Conservation (phyloP, 139 green algal species). For the Asterochloris sp. region DNA sequence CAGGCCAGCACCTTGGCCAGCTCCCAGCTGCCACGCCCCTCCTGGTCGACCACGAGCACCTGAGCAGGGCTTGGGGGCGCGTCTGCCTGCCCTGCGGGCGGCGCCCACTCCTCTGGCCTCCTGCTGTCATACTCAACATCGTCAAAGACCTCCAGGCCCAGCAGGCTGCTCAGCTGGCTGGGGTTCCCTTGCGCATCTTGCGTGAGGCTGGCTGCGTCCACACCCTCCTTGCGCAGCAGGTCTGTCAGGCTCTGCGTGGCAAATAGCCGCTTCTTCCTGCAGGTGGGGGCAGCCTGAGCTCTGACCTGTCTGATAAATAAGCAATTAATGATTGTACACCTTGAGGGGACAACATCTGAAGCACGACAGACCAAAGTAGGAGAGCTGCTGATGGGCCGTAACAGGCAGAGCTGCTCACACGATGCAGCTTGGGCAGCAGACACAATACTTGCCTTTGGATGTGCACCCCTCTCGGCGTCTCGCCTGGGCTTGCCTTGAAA, state of each 20-base stretch:
- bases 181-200: background rate
- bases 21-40: conserved; percentile 25
- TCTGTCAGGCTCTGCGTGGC: conserved; percentile 46
- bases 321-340: background rate
- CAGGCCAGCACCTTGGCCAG: conserved; percentile 40
- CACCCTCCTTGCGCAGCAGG: conserved; percentile 39
- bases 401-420: too few species aligned
- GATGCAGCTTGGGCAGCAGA: too few species aligned
- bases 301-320: background rate
- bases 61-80: conserved; percentile 17
- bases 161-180: conserved; percentile 5
- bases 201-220: conserved; percentile 5
- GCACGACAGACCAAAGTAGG: too few species aligned
- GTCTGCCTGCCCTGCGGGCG: conserved; percentile 10
- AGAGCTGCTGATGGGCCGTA: too few species aligned
- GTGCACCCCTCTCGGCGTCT: conserved; percentile 36
- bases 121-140: conserved; percentile 63
- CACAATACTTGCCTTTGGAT: too few species aligned
- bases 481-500: conserved; percentile 43
- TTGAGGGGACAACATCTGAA: too few species aligned
- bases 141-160: conserved; percentile 64
- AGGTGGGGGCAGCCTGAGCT: background rate
- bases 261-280: conserved; percentile 65
- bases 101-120: conserved; percentile 53
- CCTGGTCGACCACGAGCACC: conserved; percentile 8